Base-by-base conservation (phyloP, 2,329 filamentous ascomycete species). In the Ceratocystis colombiana region DNA sequence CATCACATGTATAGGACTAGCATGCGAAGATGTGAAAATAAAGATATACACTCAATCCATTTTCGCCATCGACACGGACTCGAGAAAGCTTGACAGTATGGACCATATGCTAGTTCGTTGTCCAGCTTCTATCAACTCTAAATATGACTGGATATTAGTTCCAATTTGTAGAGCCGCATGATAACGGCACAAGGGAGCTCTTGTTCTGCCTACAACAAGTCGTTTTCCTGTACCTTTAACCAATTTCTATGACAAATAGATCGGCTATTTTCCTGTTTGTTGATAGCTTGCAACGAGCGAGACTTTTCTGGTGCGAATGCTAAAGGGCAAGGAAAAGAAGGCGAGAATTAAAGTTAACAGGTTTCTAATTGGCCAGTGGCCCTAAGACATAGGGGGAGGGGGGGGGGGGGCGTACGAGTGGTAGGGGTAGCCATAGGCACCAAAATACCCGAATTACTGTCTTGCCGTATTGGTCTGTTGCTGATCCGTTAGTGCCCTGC, bases 201-300 rank as follows among this genome's bases (percentile, higher is more conserved):
- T 57, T 8, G n/a, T 22, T 8, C n/a, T 20, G 6, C 46, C 4
- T 37, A 3, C n/a, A 22, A 6, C 5, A 33, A 33, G 30, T 33
- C 30, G 30, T 33, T 33, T 33, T 33, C 6, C 30, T 2, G 1
- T 33, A 33, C 30, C 30, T 2, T 10, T 5, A 25, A 33, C 53
- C 30, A 57, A 57, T 57, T 57, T 25, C 10, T 57, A 57, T 57
- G 53, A 57, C 53, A 57, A 20, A 57, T 33, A 17, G 30, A 57
- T 30, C 2, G 22, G 22, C 53, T n/a, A 57, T 28, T 55, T 25
- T 15, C 50, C 22, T 3, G 12, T 55, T 25, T 28, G 25, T 28
- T 33, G 53, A 57, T 30, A 30, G 53, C 12, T 33, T 57, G 22
- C 28, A 28, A 17, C 53, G 53, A 8, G 53, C 10, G 53, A 57